Evolutionary conservation across 1,284 basidiomycete species (phyloP), one percentile per base, ranked within the genome.

Genomic region (Phellopilus nigrolimitatus): DNA sequence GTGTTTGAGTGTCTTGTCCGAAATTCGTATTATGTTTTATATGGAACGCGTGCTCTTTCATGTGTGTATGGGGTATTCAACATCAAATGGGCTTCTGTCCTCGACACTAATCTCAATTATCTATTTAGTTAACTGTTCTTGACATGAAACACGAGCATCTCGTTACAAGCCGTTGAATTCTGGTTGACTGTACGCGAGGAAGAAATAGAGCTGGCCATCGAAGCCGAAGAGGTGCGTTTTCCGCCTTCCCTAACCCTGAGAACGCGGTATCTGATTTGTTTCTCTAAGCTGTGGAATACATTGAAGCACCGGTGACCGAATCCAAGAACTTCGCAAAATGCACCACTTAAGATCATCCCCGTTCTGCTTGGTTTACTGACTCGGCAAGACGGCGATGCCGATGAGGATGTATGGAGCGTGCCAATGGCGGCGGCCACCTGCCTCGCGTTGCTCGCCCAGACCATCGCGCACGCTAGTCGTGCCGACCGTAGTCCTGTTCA

Each of bases 111-210:
- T 25, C 12, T 44, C 37, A 47, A 47, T 37, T 54, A 31, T 53
- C 9, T 25, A n/a, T 41, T 31, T 59, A 95, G 92, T 75, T 99
- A 54, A 99, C 95, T 6, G 92, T 98, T 15, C 83, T 97, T 64
- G 97, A 95, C 47, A 99, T 99, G 97, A 91, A 92, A 67, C 88
- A 97, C 62, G 62, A 76, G 82, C 12, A 95, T 99, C 17, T 92
- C 93, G 0, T 72, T 97, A 33, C 95, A 99, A 69, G 97, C 97
- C 15, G 89, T 99, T 57, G 95, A 99, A 65, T 99, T 99, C 71
- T 99, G 97, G 95, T 94, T 93, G 3, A 98, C 95, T 3, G 95
- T 99, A 5, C 98, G 95, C 64, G 95, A 99, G 66, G 92, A 97
- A 67, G 95, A 99, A 69, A 87, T 93, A 41, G 94, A 97, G 57